phyloP scores from a whole-genome alignment of 495 filamentous ascomycete species.

The Penicillium pulvis region DNA sequence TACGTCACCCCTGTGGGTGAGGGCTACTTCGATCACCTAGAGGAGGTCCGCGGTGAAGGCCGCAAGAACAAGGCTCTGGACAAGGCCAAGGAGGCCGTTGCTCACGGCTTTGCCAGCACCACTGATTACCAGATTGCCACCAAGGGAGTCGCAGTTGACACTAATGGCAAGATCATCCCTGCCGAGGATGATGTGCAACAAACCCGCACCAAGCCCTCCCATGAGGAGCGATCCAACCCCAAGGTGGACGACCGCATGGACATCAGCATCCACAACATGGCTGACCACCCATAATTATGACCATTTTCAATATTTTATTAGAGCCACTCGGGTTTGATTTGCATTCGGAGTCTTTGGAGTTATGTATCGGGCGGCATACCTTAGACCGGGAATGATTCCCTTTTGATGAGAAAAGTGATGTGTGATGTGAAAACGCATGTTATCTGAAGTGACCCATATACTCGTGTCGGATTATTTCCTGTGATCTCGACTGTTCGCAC shows the following conservation, averaged over 20 bases:
- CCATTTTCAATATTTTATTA: slow-evolving; percentile 15
- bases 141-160: slow-evolving; percentile 60
- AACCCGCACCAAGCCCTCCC: slow-evolving; percentile 5
- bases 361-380: slow-evolving; percentile 20
- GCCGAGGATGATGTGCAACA: slow-evolving; percentile 24
- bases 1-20: slow-evolving; percentile 83
- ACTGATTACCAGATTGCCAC: slow-evolving; percentile 64
- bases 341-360: slow-evolving; percentile 27
- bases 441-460: not conserved
- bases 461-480: not conserved
- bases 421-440: slow-evolving; percentile 15
- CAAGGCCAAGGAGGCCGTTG: slow-evolving; percentile 66
- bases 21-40: slow-evolving; percentile 87
- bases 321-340: slow-evolving; percentile 9
- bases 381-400: slow-evolving; percentile 2
- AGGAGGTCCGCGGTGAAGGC: slow-evolving; percentile 71
- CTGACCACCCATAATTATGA: slow-evolving; percentile 46
- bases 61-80: slow-evolving; percentile 71
- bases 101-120: slow-evolving; percentile 63
- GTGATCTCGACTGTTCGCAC: not conserved
- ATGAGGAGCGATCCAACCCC: slow-evolving; percentile 40
- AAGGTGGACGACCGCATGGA: slow-evolving; percentile 58
- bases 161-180: slow-evolving; percentile 59
- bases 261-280: slow-evolving; percentile 61
- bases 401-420: slow-evolving; percentile 6